phyloP scores from a whole-genome alignment of 176 grass and related monocot species.

The Avena insularis region DNA sequence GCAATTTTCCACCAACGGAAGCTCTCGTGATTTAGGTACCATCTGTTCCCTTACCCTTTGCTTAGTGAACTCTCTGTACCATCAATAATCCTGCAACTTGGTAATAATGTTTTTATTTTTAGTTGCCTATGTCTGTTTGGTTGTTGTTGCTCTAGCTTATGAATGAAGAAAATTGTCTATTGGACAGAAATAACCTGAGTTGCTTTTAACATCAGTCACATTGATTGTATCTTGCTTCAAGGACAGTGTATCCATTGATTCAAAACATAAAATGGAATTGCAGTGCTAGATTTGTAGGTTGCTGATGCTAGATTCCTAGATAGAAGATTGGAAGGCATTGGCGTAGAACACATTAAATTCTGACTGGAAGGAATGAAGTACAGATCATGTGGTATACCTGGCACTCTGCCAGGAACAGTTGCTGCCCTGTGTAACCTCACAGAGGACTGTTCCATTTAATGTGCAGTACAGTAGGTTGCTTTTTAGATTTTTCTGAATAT shows the following conservation, averaged over 20 bases:
- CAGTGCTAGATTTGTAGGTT: background rate
- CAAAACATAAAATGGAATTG: background rate
- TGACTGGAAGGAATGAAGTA: conserved; percentile 26
- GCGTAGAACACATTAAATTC: background rate
- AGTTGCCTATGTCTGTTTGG: background rate
- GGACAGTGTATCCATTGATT: background rate
- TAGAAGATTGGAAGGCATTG: background rate
- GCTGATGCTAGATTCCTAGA: background rate
- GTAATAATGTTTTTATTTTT: background rate
- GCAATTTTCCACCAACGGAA: conserved; percentile 40
- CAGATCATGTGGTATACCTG: conserved; percentile 19
- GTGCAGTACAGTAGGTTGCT: background rate
- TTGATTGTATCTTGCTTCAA: background rate
- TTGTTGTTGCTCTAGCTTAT: background rate
- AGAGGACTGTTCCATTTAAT: conserved; percentile 24
- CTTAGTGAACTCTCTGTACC: background rate
- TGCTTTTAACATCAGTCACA: background rate
- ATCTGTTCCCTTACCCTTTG: background rate
- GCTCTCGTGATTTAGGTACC: conserved; percentile 36
- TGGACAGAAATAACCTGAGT: background rate
- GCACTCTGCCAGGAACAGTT: background rate
- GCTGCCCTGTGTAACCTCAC: background rate
- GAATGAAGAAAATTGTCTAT: background rate
- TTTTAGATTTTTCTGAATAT: conserved; percentile 20
- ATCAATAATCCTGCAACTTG: background rate